Base-by-base conservation (phyloP, 352 stramenopile species). In the Detonula confervacea region DNA sequence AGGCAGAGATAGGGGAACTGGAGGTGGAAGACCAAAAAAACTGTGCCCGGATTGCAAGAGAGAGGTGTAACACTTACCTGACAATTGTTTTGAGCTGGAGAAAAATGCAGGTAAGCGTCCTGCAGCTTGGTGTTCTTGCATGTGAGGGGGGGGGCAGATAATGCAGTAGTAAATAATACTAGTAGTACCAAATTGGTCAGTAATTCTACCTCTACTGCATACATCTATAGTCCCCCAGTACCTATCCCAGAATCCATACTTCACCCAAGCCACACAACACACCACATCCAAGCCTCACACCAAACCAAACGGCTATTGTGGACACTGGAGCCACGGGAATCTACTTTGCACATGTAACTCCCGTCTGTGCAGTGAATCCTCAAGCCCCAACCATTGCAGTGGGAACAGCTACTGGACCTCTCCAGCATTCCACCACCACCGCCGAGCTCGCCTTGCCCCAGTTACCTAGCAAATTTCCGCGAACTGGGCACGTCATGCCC, bases 181-280 rank as follows among this genome's bases (percentile, higher is more conserved):
- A 37, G 30, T 65, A 51, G 2, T 18, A 52, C 16, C 22, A 35
- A 35, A 33, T 49, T 49, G 30, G 29, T n/a, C 24, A 35, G 56
- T 47, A 0, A 42, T 4, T 39, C n/a, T 12, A 6, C 6, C 24
- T 55, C 8, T 30, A 44, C 4, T 25, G 3, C 5, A 22, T 8
- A 37, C 59, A 22, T 29, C 52, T 61, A 24, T 61, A 61, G 52
- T 29, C 52, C 52, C 27, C 24, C 52, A 37, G 8, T 37, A 8
- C 30, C 30, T 9, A 37, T 8, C 30, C 2, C 42, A 2, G 42
- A 51, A 12, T 29, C 29, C 55, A 9, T n/a, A n/a, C n/a, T n/a
- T n/a, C n/a, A n/a, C n/a, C n/a, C n/a, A n/a, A n/a, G n/a, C n/a
- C n/a, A n/a, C n/a, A n/a, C n/a, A n/a, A n/a, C n/a, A n/a, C n/a